phyloP scores from a whole-genome alignment of 805 yeast genomes.

The Cyberlindnera lachancei region DNA sequence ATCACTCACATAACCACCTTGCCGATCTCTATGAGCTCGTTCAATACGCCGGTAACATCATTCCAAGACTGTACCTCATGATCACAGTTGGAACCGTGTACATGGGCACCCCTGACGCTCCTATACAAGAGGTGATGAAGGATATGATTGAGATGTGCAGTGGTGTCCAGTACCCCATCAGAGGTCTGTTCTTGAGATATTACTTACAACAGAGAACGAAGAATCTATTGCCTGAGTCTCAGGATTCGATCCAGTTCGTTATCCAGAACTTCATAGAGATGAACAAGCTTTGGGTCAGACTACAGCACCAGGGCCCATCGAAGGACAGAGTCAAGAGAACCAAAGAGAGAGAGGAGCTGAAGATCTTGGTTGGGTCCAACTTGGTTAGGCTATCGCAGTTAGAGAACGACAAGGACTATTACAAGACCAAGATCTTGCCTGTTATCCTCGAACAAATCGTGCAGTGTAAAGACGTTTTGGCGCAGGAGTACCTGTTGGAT shows the following conservation, averaged over 20 bases:
- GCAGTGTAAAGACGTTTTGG: slow-evolving; percentile 85
- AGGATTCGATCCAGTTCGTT: slow-evolving; percentile 71
- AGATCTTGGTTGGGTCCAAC: slow-evolving; percentile 88
- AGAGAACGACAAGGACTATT: slow-evolving; percentile 52
- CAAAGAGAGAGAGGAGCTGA: slow-evolving; percentile 79
- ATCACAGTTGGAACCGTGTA: slow-evolving; percentile 90
- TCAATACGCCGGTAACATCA: slow-evolving; percentile 88
- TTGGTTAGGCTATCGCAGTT: slow-evolving; percentile 83
- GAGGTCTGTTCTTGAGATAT: slow-evolving; percentile 87
- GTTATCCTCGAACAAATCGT: slow-evolving; percentile 80
- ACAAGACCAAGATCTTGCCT: slow-evolving; percentile 55
- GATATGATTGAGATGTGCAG: slow-evolving; percentile 98
- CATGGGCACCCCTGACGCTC: slow-evolving; percentile 70
- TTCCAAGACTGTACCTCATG: slow-evolving; percentile 91
- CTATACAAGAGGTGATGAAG: slow-evolving; percentile 77
- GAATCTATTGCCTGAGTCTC: slow-evolving; percentile 31
- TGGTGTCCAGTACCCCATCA: slow-evolving; percentile 91
- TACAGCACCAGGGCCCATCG: slow-evolving; percentile 93
- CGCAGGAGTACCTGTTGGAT: slow-evolving; percentile 87
- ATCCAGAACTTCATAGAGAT: slow-evolving; percentile 88
- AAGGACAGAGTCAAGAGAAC: slow-evolving; percentile 69
- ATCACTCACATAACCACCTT: slow-evolving; percentile 63
- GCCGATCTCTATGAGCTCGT: slow-evolving; percentile 91
- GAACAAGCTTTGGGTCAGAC: slow-evolving; percentile 96
- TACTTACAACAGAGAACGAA: slow-evolving; percentile 81